Evolutionary conservation across 148 eudicot genomes (phyloP).

Genomic region (Fagopyrum tataricum): DNA sequence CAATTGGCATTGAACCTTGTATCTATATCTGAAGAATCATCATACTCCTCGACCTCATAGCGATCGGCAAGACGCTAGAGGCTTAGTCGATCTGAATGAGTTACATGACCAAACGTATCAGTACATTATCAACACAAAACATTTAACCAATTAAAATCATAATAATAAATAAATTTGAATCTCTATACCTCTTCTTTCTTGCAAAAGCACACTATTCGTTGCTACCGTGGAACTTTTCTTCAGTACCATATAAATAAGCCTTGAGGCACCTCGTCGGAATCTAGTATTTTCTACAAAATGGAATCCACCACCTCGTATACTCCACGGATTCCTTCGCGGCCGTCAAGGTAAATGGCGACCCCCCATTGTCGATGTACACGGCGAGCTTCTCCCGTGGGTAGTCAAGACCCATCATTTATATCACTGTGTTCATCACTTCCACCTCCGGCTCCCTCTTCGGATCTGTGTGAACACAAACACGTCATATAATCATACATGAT

Average conservation of each 20-base stretch:
- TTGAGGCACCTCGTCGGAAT: conserved; percentile 41
- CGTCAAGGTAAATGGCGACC: conserved; percentile 31
- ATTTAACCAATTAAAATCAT: too few species aligned
- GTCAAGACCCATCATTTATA: conserved; percentile 50
- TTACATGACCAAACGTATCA: too few species aligned
- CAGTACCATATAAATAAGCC: conserved; percentile 26
- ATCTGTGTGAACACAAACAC: conserved; percentile 54
- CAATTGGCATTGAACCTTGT: too few species aligned
- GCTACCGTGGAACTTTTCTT: conserved; percentile 9
- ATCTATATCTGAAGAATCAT: too few species aligned
- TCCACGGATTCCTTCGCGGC: conserved; percentile 40
- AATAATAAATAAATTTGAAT: neutral
- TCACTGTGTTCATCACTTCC: conserved; percentile 53
- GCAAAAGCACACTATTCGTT: conserved; percentile 24
- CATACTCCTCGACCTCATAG: too few species aligned
- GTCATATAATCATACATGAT: too few species aligned
- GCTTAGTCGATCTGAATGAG: too few species aligned
- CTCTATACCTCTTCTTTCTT: conserved; percentile 39
- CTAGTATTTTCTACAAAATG: conserved; percentile 37
- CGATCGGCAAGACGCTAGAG: too few species aligned
- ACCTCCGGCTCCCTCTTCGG: conserved; percentile 40
- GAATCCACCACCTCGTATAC: conserved; percentile 47
- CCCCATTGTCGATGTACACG: conserved; percentile 53
- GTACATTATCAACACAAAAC: too few species aligned
- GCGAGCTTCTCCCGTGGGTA: conserved; percentile 38